A percentile compares a stretch with the other conserved stretches of the same genome.
These are phyloP conservation scores for Colletotrichum lini DNA, from an alignment of 2,329 filamentous ascomycete species.

Conservation along the genomic window DNA sequence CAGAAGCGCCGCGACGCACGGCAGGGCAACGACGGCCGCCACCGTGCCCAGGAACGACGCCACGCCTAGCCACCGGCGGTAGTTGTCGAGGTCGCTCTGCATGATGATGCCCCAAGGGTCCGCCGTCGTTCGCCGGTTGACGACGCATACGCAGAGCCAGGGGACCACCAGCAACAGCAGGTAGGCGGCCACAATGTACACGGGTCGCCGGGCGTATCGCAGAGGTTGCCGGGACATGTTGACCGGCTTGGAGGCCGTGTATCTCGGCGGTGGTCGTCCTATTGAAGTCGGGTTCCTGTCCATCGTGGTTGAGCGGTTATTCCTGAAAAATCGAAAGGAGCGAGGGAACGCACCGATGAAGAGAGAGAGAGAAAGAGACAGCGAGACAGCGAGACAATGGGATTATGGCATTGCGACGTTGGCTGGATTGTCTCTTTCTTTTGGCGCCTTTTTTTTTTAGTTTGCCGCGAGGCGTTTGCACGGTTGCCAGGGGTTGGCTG, in stretches of 20 bases:
- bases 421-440: slow-evolving; percentile 5
- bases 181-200: slow-evolving; percentile 37
- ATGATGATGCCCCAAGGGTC: slow-evolving; percentile 31
- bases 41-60: slow-evolving; percentile 33
- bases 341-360: slow-evolving; percentile 13
- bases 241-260: slow-evolving; percentile 29
- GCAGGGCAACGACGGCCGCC: slow-evolving; percentile 37
- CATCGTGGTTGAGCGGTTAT: slow-evolving; percentile 20
- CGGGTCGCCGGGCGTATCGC: slow-evolving; percentile 30
- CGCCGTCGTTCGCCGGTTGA: slow-evolving; percentile 27
- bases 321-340: slow-evolving; percentile 6
- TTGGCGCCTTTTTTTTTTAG: slow-evolving; percentile 33
- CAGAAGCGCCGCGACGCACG: slow-evolving; percentile 36
- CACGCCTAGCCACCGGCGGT: slow-evolving; percentile 30
- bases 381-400: slow-evolving; percentile 35
- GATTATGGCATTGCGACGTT: slow-evolving; percentile 33
- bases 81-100: slow-evolving; percentile 33
- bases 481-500: slow-evolving; percentile 39
- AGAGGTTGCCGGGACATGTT: slow-evolving; percentile 34
- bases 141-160: slow-evolving; percentile 36
- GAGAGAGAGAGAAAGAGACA: background rate
- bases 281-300: slow-evolving; percentile 23
- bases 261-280: slow-evolving; percentile 28
- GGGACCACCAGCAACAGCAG: slow-evolving; percentile 32
- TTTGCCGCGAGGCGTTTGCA: slow-evolving; percentile 33